Base-by-base conservation (phyloP, 768 basidiomycete genomes). In the Mycena sanguinolenta region DNA sequence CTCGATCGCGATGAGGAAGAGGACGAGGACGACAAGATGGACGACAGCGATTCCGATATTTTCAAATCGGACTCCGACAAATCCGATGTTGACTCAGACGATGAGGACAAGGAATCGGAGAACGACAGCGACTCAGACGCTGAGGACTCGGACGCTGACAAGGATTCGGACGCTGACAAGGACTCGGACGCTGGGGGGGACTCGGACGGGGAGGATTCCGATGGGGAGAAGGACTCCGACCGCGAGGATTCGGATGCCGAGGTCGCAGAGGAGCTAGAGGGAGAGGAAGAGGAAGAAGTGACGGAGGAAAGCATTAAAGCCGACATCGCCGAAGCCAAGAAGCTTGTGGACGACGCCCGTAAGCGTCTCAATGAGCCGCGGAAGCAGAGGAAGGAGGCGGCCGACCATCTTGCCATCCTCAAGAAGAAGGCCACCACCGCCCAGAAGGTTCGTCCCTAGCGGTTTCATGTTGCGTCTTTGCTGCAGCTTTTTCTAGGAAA, bases 231-330 rank as follows among this genome's bases (percentile, higher is more conserved):
- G 44, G 44, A n/a, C 19, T 50, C 49, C 5, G 49, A 61, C 1
- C n/a, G 23, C 49, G 13, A 16, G 14, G 34, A 58, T 34, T 34
- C 32, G 2, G 74, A 74, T 55, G 52, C 64, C 28, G 67, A 69
- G 53, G 52, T 39, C 46, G 77, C 79, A 13, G 78, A 81, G 12
- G 78, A 81, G 19, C 77, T 75, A n/a, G 79, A 81, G 49, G 83
- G 83, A 50, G 83, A 84, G 61, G 79, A 75, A n/a, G 79, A 81
- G 49, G 83, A 83, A 50, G 83, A 84, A 59, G 79, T 83, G 30
- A 88, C 88, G 0, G 79, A 82, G 36, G 88, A 89, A 46, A 77
- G 30, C 50, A 73, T 90, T 32, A 78, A 86, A 70, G 77, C 74
- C 14, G 87, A 85, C 74, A 86, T 89, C 53, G 76, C 80, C n/a